phyloP scores from a whole-genome alignment of 805 yeast genomes.

The Wickerhamomyces mucosus region DNA sequence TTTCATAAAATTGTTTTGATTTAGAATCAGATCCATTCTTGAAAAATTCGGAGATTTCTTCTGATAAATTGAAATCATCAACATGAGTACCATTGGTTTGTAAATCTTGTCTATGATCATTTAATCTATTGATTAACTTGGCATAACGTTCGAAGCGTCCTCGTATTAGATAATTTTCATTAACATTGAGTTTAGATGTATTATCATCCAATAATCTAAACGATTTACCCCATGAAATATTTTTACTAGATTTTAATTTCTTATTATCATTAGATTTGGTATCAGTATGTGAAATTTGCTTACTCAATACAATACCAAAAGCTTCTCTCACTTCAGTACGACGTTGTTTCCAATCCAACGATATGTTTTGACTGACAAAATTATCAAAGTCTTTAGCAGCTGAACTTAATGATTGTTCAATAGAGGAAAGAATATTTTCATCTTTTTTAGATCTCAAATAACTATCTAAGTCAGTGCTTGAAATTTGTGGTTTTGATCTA shows the following conservation, averaged over 20 bases:
- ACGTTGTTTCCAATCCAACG: slow-evolving; percentile 77
- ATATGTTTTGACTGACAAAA: slow-evolving; percentile 61
- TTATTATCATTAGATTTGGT: slow-evolving; percentile 8
- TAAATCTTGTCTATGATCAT: slow-evolving; percentile 53
- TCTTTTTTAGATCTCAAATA: slow-evolving; percentile 66
- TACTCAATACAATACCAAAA: slow-evolving; percentile 46
- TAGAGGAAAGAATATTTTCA: slow-evolving; percentile 71
- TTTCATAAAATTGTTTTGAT: slow-evolving; percentile 63
- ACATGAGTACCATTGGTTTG: slow-evolving; percentile 7
- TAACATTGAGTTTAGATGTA: slow-evolving; percentile 31
- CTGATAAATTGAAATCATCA: slow-evolving; percentile 42
- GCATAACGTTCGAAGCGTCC: slow-evolving; percentile 70
- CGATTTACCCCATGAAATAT: slow-evolving; percentile 23
- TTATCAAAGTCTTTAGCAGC: slow-evolving; percentile 80
- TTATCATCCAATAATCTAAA: slow-evolving; percentile 21
- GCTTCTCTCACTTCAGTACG: slow-evolving; percentile 66
- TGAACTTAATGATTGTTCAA: slow-evolving; percentile 64
- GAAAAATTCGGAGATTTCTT: slow-evolving; percentile 52
- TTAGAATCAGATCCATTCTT: slow-evolving; percentile 49
- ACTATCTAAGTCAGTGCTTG: slow-evolving; percentile 41
- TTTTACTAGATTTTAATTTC: slow-evolving; percentile 5
- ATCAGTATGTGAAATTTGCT: slow-evolving; percentile 8
- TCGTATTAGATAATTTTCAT: slow-evolving; percentile 30
- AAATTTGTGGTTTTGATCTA: slow-evolving; percentile 14
- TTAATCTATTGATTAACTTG: slow-evolving; percentile 56